Percentiles rank a stretch among this genome's conserved stretches.
phyloP scores from a whole-genome alignment of 352 stramenopile species.

The Phytophthora capsici region DNA sequence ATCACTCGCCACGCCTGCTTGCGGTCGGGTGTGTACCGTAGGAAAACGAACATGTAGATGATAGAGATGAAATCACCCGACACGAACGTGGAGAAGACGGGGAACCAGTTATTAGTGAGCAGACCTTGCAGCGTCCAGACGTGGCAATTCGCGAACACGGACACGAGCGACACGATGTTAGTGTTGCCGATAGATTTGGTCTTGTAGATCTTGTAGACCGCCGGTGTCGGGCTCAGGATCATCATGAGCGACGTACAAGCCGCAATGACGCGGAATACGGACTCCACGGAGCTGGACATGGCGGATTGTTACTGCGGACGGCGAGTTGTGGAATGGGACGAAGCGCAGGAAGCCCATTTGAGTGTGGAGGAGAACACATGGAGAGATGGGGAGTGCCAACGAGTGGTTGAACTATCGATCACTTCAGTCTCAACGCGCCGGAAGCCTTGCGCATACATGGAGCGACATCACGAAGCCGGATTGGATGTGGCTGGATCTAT shows the following conservation, averaged over 20 bases:
- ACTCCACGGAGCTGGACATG: conserved; percentile 39
- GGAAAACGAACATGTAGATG: conserved; percentile 40
- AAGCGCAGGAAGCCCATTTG: conserved; percentile 10
- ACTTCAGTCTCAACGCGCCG: conserved; percentile 2
- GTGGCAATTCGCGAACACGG: conserved; percentile 50
- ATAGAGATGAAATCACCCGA: conserved; percentile 36
- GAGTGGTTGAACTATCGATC: conserved; percentile 24
- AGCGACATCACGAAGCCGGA: conserved; percentile 13
- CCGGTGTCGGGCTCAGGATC: conserved; percentile 49
- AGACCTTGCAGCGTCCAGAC: conserved; percentile 56
- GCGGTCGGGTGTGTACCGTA: conserved; percentile 33
- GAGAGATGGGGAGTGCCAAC: not conserved
- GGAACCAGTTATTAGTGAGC: conserved; percentile 47
- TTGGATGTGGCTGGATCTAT: conserved; percentile 14
- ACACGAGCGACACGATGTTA: conserved; percentile 50
- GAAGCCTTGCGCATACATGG: conserved; percentile 15
- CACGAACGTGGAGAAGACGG: conserved; percentile 45
- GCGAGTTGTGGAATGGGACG: conserved; percentile 26
- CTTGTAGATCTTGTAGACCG: conserved; percentile 52
- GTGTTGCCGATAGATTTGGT: conserved; percentile 47
- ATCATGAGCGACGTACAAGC: conserved; percentile 49
- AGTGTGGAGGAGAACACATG: not conserved
- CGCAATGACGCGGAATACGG: conserved; percentile 42
- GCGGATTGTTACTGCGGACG: not conserved
- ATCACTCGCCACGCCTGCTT: conserved; percentile 24